These are phyloP conservation scores for Cladosporium sp. DNA, from an alignment of 2,329 filamentous ascomycete genomes.

Conservation along the genomic window DNA sequence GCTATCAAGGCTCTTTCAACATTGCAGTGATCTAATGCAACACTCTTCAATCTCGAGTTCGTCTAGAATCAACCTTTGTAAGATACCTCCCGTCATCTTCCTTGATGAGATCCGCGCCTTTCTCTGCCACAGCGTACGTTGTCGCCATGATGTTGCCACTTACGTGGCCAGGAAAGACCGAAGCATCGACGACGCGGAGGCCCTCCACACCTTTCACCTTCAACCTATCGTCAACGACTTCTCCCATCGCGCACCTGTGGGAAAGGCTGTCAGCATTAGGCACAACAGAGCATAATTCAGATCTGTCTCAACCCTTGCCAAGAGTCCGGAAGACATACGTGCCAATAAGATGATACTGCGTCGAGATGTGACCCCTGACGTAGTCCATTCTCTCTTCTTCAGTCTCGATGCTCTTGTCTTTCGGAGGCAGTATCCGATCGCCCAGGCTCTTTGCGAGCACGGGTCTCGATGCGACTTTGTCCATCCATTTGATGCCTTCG, in stretches of 20 bases:
- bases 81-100: slow-evolving; percentile 32
- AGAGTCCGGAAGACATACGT: slow-evolving; percentile 24
- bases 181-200: slow-evolving; percentile 42
- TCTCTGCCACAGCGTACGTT: slow-evolving; percentile 37
- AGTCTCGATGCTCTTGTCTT: slow-evolving; percentile 22
- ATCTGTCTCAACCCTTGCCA: neutral
- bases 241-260: slow-evolving; percentile 34
- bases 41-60: neutral
- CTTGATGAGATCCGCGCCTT: slow-evolving; percentile 37
- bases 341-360: slow-evolving; percentile 43
- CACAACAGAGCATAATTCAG: neutral
- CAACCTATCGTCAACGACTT: slow-evolving; percentile 39
- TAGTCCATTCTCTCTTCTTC: slow-evolving; percentile 28
- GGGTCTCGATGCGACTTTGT: slow-evolving; percentile 46
- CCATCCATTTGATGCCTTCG: slow-evolving; percentile 39
- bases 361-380: slow-evolving; percentile 21
- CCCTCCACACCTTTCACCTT: slow-evolving; percentile 40
- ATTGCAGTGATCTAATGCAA: neutral
- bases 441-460: slow-evolving; percentile 46
- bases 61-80: slow-evolving; percentile 20
- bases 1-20: neutral
- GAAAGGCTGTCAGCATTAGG: neutral
- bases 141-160: slow-evolving; percentile 33
- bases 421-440: slow-evolving; percentile 37
- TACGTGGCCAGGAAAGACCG: slow-evolving; percentile 35